Percentiles rank a stretch among this genome's conserved stretches.
Conservation (phyloP, 352 stramenopile species). For the Globisporangium nagaii region DNA sequence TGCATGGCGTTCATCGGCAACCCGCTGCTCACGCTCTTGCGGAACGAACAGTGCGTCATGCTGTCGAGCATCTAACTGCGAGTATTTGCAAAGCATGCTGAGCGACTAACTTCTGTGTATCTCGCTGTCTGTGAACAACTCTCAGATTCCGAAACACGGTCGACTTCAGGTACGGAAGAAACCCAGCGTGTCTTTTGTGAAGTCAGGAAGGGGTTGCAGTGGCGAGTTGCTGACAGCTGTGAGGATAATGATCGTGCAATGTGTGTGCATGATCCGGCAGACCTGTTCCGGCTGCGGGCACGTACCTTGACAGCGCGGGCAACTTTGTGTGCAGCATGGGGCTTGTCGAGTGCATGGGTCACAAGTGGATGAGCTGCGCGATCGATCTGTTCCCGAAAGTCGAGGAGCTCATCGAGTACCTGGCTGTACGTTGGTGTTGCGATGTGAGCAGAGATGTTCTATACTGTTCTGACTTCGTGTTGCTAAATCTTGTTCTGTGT, state of each 20-base stretch:
- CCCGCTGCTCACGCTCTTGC: slow-evolving; percentile 53
- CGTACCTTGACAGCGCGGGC: slow-evolving; percentile 39
- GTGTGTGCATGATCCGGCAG: slow-evolving; percentile 3
- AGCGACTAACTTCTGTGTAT: neutral
- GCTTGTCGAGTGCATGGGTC: slow-evolving; percentile 63
- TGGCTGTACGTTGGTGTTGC: slow-evolving; percentile 36
- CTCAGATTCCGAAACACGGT: slow-evolving; percentile 69
- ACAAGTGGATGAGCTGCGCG: slow-evolving; percentile 76
- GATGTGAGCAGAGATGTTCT: neutral
- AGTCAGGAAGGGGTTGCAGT: too few relatives aligned
- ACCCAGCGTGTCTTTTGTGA: too few relatives aligned
- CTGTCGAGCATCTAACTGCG: neutral
- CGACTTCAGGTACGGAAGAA: slow-evolving; percentile 54
- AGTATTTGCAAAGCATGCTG: too few relatives aligned
- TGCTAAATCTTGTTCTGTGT: neutral
- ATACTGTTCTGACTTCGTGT: slow-evolving; percentile 1
- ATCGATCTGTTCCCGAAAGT: slow-evolving; percentile 64
- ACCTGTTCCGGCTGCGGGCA: slow-evolving; percentile 70
- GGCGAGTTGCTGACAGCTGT: too few relatives aligned
- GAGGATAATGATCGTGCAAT: neutral
- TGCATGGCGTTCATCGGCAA: slow-evolving; percentile 73
- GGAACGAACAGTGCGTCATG: slow-evolving; percentile 43
- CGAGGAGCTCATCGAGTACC: slow-evolving; percentile 47
- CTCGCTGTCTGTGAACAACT: neutral
- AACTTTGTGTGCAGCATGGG: slow-evolving; percentile 69